Evolutionary conservation across 2,329 filamentous ascomycete genomes (phyloP).

Genomic region (Onygenales sp.): DNA sequence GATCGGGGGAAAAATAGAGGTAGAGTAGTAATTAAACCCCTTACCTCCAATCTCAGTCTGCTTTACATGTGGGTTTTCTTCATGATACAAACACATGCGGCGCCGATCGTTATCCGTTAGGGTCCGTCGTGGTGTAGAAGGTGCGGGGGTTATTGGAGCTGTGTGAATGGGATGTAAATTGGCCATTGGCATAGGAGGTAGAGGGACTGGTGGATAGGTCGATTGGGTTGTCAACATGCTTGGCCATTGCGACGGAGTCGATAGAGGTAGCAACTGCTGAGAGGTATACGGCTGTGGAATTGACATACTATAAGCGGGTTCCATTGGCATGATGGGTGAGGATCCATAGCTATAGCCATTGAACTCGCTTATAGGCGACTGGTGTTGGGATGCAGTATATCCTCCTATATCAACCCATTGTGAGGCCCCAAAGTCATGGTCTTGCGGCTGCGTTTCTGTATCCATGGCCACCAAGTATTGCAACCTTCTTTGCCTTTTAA

Average conservation of each 20-base stretch:
- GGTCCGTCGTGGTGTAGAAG: slow-evolving; percentile 66
- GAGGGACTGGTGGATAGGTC: slow-evolving; percentile 53
- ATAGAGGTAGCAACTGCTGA: slow-evolving; percentile 57
- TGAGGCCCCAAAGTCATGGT: slow-evolving; percentile 34
- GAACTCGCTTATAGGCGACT: slow-evolving; percentile 63
- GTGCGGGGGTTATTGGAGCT: slow-evolving; percentile 23
- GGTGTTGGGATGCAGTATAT: slow-evolving; percentile 51
- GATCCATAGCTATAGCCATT: slow-evolving; percentile 53
- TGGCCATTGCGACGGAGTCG: slow-evolving; percentile 68
- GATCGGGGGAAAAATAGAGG: background rate
- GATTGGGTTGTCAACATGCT: slow-evolving; percentile 69
- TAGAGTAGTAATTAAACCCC: slow-evolving; percentile 17
- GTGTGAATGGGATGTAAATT: slow-evolving; percentile 41
- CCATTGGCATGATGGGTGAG: slow-evolving; percentile 52
- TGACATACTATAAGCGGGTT: slow-evolving; percentile 45
- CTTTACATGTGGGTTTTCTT: slow-evolving; percentile 81
- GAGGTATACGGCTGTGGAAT: slow-evolving; percentile 47
- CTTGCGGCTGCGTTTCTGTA: slow-evolving; percentile 35
- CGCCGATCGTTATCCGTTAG: slow-evolving; percentile 84
- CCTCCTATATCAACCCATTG: slow-evolving; percentile 37
- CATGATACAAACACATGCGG: slow-evolving; percentile 87
- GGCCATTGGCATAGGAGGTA: slow-evolving; percentile 38
- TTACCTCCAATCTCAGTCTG: slow-evolving; percentile 90
- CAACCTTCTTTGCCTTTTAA: background rate
- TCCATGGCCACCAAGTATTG: slow-evolving; percentile 25